Conservation (phyloP, 2,329 filamentous ascomycete genomes). For the Ustilaginoidea virens region DNA sequence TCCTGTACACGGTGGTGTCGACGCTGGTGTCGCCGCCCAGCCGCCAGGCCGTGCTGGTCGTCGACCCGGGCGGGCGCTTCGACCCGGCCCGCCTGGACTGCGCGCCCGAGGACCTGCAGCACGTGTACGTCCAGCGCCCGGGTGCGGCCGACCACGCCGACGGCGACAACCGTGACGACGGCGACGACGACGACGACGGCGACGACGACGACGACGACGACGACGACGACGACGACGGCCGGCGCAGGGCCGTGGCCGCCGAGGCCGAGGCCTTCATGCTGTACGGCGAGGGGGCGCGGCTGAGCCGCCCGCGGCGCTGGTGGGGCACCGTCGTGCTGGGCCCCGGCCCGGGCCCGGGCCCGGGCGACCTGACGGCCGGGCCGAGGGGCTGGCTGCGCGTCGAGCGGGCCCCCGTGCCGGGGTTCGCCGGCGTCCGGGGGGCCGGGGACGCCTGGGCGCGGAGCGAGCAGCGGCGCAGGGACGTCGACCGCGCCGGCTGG, state of each 20-base stretch:
- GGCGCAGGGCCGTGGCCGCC: constrained; percentile 21
- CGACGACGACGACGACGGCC: too few relatives aligned
- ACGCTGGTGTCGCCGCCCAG: constrained; percentile 32
- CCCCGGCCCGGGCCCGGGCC: constrained; percentile 18
- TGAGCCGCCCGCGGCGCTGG: constrained; percentile 31
- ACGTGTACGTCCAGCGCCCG: constrained; percentile 35
- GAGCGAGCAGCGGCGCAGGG: constrained; percentile 21
- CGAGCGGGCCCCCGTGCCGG: constrained; percentile 24
- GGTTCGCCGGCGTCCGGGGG: constrained; percentile 23
- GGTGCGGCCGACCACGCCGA: too few relatives aligned
- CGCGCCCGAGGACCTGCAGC: constrained; percentile 23
- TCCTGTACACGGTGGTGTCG: constrained; percentile 40
- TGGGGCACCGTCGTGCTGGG: constrained; percentile 44
- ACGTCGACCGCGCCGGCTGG: constrained; percentile 30
- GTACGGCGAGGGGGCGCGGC: constrained; percentile 25
- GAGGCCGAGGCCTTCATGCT: constrained; percentile 32
- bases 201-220: too few relatives aligned
- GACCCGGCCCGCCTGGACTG: constrained; percentile 31
- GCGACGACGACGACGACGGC: too few relatives aligned
- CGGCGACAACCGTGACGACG: too few relatives aligned
- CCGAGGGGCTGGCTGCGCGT: constrained; percentile 38
- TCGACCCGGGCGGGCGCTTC: constrained; percentile 41
- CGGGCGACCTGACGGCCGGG: constrained; percentile 16
- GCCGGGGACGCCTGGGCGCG: constrained; percentile 29
- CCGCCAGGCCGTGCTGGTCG: constrained; percentile 31